phyloP scores from a whole-genome alignment of 441 rosid genomes.

The Metrosideros polymorpha region DNA sequence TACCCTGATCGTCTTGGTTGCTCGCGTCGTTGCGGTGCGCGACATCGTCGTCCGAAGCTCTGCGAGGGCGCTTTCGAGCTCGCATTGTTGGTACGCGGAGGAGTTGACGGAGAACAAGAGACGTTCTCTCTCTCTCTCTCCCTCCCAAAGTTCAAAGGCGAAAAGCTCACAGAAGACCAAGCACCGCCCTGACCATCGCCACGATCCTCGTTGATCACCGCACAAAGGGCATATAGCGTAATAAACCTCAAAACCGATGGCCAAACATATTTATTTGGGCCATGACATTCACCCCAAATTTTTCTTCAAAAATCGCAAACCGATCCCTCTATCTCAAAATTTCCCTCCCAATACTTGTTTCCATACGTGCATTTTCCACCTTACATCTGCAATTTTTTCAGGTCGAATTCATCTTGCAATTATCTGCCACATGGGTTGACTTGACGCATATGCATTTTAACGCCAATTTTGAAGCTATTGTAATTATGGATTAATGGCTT shows the following conservation, averaged over 20 bases:
- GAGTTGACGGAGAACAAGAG: background rate
- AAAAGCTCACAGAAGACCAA: background rate
- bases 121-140: background rate
- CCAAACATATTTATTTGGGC: background rate
- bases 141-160: background rate
- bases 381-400: too few relatives aligned
- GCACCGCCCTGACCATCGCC: background rate
- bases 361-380: background rate
- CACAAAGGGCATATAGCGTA: background rate
- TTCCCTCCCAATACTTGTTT: too few relatives aligned
- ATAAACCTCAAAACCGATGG: background rate
- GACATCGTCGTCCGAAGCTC: background rate
- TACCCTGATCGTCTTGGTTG: background rate
- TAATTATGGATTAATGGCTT: too few relatives aligned
- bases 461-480: too few relatives aligned
- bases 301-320: too few relatives aligned
- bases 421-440: background rate
- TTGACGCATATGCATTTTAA: background rate
- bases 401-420: background rate
- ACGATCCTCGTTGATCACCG: background rate
- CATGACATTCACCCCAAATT: too few relatives aligned
- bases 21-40: rapidly evolving
- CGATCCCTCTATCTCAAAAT: too few relatives aligned
- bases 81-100: background rate
- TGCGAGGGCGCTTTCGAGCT: background rate